Base-by-base conservation (phyloP, 177 flowering plant genomes). In the Vitis hybrid region DNA sequence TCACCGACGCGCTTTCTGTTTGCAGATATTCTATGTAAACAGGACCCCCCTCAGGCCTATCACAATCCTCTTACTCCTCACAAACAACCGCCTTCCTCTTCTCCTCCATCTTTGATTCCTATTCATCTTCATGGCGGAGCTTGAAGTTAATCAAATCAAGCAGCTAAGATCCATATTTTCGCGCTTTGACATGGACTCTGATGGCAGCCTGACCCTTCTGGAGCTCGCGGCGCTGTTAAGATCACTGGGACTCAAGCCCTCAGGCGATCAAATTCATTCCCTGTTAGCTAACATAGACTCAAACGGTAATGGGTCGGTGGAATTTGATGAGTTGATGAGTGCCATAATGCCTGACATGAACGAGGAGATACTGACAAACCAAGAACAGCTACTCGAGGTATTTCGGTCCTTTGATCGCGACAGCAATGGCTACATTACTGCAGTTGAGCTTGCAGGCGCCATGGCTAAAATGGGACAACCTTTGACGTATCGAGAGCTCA, bases 401-500 rank as follows among this genome's bases (percentile, higher is more conserved):
- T 87, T 87, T 57, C 75, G 70, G 1, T 75, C 79, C 2, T 87
- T 87, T 66, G 91, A 85, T 56, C 77, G 87, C 0, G 87, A 88
- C 49, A 85, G 91, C 2, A 86, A 83, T 48, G 88, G 88, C 3
- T 82, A 64, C 72, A 88, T 88, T 8, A 84, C 87, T 4, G 83
- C 88, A 50, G 88, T 86, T 0, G 91, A 87, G 80, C 78, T 88
- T 2, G 88, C 89, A 0, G 84, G 82, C 0, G 70, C 80, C 14
- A 88, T 88, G 91, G 85, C 91, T 32, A 88, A 88, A 65, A 83
- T 88, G 87, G 89, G 91, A 0, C 86, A 86, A 13, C 89, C 89
- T 0, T 66, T 88, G 52, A 83, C 91, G 68, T 83, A 79, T 56
- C 66, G 55, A 18, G 86, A 87, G 71, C 73, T 87, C 10, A 70